Conservation (phyloP, 2,329 filamentous ascomycete genomes). For the Blastomyces parvus region DNA sequence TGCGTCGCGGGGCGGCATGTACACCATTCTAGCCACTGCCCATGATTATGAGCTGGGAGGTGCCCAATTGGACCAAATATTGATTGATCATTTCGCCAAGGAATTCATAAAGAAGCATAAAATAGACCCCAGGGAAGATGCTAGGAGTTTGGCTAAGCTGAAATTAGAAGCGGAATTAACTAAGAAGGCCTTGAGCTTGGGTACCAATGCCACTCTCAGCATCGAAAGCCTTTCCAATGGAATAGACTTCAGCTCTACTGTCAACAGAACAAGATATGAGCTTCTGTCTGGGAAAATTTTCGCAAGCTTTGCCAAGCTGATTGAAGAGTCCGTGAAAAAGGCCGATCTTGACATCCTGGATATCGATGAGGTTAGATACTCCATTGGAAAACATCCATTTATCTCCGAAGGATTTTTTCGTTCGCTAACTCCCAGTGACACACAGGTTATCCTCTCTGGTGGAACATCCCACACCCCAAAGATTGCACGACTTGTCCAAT, state of each 20-base stretch:
- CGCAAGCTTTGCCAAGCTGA: constrained; percentile 73
- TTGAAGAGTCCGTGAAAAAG: constrained; percentile 81
- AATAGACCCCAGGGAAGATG: constrained; percentile 73
- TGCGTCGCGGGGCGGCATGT: constrained; percentile 87
- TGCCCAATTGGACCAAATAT: constrained; percentile 72
- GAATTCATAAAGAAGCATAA: constrained; percentile 98
- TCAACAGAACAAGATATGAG: constrained; percentile 92
- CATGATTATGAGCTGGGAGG: constrained; percentile 95
- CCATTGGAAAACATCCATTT: neutral
- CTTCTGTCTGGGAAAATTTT: constrained; percentile 79
- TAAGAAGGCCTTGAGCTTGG: constrained; percentile 85
- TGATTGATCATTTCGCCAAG: constrained; percentile 96
- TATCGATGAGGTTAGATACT: constrained; percentile 60
- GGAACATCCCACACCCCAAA: constrained; percentile 90
- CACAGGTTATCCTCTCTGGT: constrained; percentile 74
- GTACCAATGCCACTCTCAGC: constrained; percentile 80
- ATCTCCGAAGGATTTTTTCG: neutral
- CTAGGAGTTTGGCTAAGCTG: constrained; percentile 78
- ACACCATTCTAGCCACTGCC: constrained; percentile 83
- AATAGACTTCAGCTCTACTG: constrained; percentile 79
- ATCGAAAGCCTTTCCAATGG: constrained; percentile 85
- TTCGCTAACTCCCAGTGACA: constrained; percentile 10
- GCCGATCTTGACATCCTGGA: constrained; percentile 85
- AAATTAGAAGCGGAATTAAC: constrained; percentile 82
- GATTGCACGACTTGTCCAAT: constrained; percentile 69